Base-by-base conservation (phyloP, 805 yeast species). In the Suhomyces tanzawaensis region DNA sequence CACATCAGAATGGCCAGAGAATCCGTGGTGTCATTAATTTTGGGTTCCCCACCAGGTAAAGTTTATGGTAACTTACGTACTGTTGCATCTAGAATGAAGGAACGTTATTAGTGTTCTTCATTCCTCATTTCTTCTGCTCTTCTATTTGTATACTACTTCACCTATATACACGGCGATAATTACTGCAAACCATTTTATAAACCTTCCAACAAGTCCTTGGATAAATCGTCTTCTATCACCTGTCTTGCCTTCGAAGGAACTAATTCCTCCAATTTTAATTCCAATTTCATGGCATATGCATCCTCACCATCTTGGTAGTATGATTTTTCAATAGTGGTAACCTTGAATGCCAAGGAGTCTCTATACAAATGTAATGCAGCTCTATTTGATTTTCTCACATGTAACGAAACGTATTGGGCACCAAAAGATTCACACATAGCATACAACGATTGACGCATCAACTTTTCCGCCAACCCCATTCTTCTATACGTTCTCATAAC, bases 1-100 rank as follows among this genome's bases (percentile, higher is more conserved):
- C 96, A 93, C 64, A 93, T 93, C 53, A 80, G 95, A 69, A 90
- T 93, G 83, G 99, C 99, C n/a, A 79, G 98, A 68, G 96, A 89
- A 66, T 82, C 98, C 12, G 96, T 93, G 22, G 96, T 93, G 43
- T 80, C 91, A 47, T 75, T 93, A 58, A 93, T 93, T 67, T 76
- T 93, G 53, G 99, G 99, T 71, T 82, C 95, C 44, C 99, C 98
- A 28, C 99, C 99, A 27, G 97, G 98, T 48, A 93, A 93, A 66
- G 96, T 93, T 41, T 93, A 93, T 60, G 98, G 98, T 49, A 93
- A 93, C 63, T 75, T 93, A 64, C 85, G 99, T 69, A 88, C 95
- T 26, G 95, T 93, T 51, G 96, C 98, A 32, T 86, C 97, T 9
- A 80, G 99, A 68, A 79, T 93, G 82, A 93, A 93, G 70, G 99